These are phyloP conservation scores for Termitomyces sp. DNA, from an alignment of 768 basidiomycete genomes.

Conservation along the genomic window DNA sequence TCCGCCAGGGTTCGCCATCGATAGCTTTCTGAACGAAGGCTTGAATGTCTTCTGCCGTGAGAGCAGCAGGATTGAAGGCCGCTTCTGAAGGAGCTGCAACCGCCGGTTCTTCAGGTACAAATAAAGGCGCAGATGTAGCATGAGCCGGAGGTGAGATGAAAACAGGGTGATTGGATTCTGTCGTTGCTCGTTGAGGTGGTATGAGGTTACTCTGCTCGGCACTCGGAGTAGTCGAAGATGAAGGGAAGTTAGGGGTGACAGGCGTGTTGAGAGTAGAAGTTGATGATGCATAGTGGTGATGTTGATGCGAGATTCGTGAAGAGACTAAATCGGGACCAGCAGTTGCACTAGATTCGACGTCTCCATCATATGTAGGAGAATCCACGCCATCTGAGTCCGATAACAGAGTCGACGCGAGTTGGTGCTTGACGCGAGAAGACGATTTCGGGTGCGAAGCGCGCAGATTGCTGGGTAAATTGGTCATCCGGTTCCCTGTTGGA, in stretches of 20 bases:
- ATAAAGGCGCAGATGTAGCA: constrained; percentile 20
- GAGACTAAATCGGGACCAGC: constrained; percentile 43
- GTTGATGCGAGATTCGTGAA: constrained; percentile 25
- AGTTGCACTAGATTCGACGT: constrained; percentile 77
- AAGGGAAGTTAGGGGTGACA: constrained; percentile 22
- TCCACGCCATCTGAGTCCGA: constrained; percentile 76
- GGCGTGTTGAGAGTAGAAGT: constrained; percentile 52
- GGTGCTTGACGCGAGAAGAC: constrained; percentile 38
- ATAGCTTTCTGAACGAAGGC: constrained; percentile 75
- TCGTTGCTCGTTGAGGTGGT: constrained; percentile 17
- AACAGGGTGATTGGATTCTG: constrained; percentile 25
- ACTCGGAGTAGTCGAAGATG: constrained; percentile 22
- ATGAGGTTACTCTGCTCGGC: constrained; percentile 20
- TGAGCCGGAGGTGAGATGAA: constrained; percentile 31
- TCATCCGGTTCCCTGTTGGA: constrained; percentile 29
- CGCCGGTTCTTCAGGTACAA: constrained; percentile 38
- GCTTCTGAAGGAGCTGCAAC: constrained; percentile 33
- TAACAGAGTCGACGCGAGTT: constrained; percentile 51
- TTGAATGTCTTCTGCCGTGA: constrained; percentile 77
- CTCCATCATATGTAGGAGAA: constrained; percentile 88
- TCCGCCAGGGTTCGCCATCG: constrained; percentile 58
- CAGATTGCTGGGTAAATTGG: constrained; percentile 18
- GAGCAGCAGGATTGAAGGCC: constrained; percentile 59
- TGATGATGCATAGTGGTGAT: constrained; percentile 43
- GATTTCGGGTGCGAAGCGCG: constrained; percentile 30